Percentiles rank a stretch among this genome's conserved stretches.
Evolutionary conservation across 306 rosid genomes (phyloP).

Genomic region (Styphnolobium japonicum): DNA sequence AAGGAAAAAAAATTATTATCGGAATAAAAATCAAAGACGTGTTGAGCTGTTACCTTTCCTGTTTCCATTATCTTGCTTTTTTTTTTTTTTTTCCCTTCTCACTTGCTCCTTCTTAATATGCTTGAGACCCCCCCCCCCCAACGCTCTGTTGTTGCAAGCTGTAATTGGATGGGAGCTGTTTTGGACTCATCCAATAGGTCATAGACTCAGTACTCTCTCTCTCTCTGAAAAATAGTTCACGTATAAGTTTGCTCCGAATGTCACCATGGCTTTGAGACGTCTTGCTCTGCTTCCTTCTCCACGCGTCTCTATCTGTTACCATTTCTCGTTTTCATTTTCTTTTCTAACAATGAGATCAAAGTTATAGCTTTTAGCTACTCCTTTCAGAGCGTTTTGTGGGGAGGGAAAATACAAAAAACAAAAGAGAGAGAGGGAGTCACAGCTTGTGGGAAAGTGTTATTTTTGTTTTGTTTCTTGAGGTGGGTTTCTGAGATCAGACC

Average conservation of each 20-base stretch:
- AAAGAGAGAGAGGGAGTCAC: background rate
- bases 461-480: background rate
- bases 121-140: background rate
- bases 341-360: constrained; percentile 61
- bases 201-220: background rate
- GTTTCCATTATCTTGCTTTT: background rate
- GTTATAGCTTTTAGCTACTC: constrained; percentile 22
- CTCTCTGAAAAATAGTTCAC: constrained; percentile 1
- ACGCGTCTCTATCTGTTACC: constrained; percentile 46
- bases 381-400: background rate
- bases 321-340: background rate
- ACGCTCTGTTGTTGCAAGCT: constrained; percentile 59
- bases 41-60: constrained; percentile 55
- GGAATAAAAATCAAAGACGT: constrained; percentile 48
- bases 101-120: constrained; percentile 12
- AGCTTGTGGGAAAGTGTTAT: background rate
- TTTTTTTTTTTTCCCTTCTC: background rate
- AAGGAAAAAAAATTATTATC: background rate
- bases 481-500: constrained; percentile 37
- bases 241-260: constrained; percentile 41
- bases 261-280: constrained; percentile 51
- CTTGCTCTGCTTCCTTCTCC: constrained; percentile 37
- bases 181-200: constrained; percentile 37
- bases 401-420: background rate
- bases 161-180: constrained; percentile 51